Conservation (phyloP, 1,139 yeast genomes). For the Yamadazyma kanchanaburiensis region DNA sequence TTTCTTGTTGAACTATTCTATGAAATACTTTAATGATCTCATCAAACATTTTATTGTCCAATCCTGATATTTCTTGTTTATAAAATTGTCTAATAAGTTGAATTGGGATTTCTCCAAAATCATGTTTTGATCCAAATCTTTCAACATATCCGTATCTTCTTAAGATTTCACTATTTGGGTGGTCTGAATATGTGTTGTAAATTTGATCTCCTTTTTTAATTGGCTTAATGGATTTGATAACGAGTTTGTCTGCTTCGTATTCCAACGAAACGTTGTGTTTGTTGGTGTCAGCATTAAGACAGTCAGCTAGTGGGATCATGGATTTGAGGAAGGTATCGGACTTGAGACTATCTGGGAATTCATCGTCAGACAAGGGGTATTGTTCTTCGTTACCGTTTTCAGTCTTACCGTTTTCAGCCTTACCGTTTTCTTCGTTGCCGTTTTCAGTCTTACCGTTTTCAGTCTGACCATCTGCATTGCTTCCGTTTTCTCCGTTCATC, state of each 20-base stretch:
- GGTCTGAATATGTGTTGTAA: conserved; percentile 85
- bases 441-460: conserved; percentile 4
- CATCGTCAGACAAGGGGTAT: conserved; percentile 19
- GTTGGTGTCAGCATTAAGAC: conserved; percentile 79
- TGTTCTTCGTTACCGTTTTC: conserved; percentile 1
- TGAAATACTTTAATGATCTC: conserved; percentile 26
- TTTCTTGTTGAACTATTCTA: conserved; percentile 21
- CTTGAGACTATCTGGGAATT: conserved; percentile 19
- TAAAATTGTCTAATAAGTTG: conserved; percentile 28
- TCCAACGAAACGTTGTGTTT: conserved; percentile 73
- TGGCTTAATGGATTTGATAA: conserved; percentile 65
- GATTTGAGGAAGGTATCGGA: conserved; percentile 59
- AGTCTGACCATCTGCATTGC: conserved; percentile 15
- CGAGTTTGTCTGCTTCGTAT: conserved; percentile 43
- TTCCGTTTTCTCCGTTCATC: too few relatives aligned
- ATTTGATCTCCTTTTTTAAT: conserved; percentile 70
- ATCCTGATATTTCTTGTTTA: conserved; percentile 16
- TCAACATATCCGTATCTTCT: conserved; percentile 93
- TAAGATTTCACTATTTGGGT: conserved; percentile 83
- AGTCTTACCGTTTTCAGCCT: not conserved
- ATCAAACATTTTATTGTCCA: conserved; percentile 19
- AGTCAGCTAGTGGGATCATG: conserved; percentile 92
- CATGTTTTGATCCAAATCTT: conserved; percentile 66
- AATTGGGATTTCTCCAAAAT: conserved; percentile 74
- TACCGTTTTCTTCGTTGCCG: too few relatives aligned